A percentile compares a stretch with the other conserved stretches of the same genome.
Conservation (phyloP, 2,329 filamentous ascomycete species). For the Talaromyces islandicus region DNA sequence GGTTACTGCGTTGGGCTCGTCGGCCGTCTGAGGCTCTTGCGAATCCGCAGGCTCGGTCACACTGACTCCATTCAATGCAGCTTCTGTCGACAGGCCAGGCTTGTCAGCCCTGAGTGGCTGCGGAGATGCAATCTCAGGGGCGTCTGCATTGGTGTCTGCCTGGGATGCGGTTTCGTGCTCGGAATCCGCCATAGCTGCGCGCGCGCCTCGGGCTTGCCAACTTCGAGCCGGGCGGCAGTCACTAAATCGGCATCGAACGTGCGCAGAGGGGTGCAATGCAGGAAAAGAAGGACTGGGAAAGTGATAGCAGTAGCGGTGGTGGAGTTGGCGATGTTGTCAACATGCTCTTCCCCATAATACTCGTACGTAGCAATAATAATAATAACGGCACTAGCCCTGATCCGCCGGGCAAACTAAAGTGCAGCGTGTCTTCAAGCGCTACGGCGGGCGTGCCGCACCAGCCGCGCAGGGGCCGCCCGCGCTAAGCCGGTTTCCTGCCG, state of each 20-base stretch:
- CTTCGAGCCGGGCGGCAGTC: constrained; percentile 17
- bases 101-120: constrained; percentile 26
- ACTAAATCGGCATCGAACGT: constrained; percentile 23
- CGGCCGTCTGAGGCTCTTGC: constrained; percentile 15
- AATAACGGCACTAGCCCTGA: neutral
- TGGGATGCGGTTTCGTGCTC: constrained; percentile 27
- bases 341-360: neutral
- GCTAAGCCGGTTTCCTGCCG: neutral
- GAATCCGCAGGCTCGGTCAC: constrained; percentile 14
- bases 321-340: neutral
- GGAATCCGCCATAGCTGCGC: constrained; percentile 37
- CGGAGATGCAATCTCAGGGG: constrained; percentile 19
- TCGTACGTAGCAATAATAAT: neutral
- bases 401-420: neutral
- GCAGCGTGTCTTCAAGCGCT: constrained; percentile 14
- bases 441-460: constrained; percentile 13
- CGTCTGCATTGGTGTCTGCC: constrained; percentile 22
- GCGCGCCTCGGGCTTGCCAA: constrained; percentile 28
- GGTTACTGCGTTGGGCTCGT: constrained; percentile 14
- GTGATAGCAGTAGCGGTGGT: neutral
- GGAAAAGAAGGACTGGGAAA: constrained; percentile 13
- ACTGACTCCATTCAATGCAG: constrained; percentile 24
- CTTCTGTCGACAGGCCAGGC: constrained; percentile 21
- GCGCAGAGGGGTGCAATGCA: constrained; percentile 12
- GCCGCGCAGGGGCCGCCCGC: constrained; percentile 12